Evolutionary conservation across 1,139 yeast genomes (phyloP), one percentile per base, ranked within the genome.

Genomic region (Pichia sp.): DNA sequence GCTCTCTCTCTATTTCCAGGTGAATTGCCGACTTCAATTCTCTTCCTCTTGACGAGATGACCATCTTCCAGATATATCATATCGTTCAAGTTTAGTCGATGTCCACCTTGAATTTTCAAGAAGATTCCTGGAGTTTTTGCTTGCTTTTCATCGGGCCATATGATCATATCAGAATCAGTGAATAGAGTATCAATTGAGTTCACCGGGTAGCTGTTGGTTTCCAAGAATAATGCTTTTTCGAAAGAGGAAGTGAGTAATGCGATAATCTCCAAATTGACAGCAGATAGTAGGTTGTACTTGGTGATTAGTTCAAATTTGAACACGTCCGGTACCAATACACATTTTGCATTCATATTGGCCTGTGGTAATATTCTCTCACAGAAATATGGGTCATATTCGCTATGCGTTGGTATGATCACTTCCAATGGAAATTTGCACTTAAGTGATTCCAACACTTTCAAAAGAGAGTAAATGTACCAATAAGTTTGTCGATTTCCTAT

Each of bases 101-200:
- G n/a, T n/a, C n/a, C n/a, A n/a, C n/a, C n/a, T n/a, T n/a, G n/a
- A 39, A 75, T 67, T 20, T 73, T 66, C 49, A 74, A 77, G 46
- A 64, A 77, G 26, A 56, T 54, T 3, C 83, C 83, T 11, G 76
- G 69, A 1, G 74, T 72, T 1, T 78, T 67, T 48, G 82, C 64
- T 48, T 68, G 62, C 83, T 83, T 76, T 51, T 69, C 76, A 52
- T 77, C 83, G 9, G 83, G 83, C 83, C 83, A 77, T 16, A 75
- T 58, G 25, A 62, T 46, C 6, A 52, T 38, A 9, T 49, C 42
- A 4, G 55, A 47, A 11, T 36, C 44, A n/a, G n/a, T n/a, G 37
- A 62, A 67, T 29, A 72, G 52, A 41, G 59, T 59, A 42, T 71
- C 77, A 11, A 69, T 62, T 39, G 70, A 67, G 26, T 48, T 55